These are phyloP conservation scores for Fusarium bactridioides DNA, from an alignment of 2,329 filamentous ascomycete genomes.

Conservation along the genomic window DNA sequence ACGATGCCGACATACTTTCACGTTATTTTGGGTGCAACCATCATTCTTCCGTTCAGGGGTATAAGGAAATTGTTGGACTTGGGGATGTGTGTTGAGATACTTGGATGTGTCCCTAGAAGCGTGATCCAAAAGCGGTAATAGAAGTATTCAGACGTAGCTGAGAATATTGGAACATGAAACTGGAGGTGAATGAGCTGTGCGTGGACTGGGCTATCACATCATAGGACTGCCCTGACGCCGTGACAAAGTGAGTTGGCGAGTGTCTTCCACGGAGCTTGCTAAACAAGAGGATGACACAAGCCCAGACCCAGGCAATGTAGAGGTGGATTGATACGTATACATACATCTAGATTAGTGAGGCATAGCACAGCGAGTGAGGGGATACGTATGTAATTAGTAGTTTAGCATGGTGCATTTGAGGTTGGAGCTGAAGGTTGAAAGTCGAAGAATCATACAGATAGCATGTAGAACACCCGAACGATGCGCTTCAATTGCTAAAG, in stretches of 20 bases:
- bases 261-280: neutral
- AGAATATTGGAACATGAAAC: neutral
- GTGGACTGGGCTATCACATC: neutral
- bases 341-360: neutral
- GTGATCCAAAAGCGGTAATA: neutral
- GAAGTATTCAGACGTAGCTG: neutral
- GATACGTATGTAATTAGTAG: neutral
- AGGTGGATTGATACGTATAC: neutral
- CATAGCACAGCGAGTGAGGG: neutral
- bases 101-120: conserved; percentile 1
- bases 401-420: neutral
- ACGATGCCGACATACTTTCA: conserved; percentile 12
- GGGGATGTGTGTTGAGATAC: conserved; percentile 6
- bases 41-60: neutral
- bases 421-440: neutral
- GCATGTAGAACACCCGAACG: neutral
- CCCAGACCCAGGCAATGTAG: neutral
- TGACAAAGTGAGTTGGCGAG: neutral
- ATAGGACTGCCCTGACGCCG: neutral
- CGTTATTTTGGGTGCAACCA: neutral
- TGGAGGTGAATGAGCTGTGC: neutral
- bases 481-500: neutral
- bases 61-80: neutral
- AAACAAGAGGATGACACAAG: neutral
- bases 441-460: neutral